These are phyloP conservation scores for Monosporascus sp. DNA, from an alignment of 2,329 filamentous ascomycete genomes.

Conservation along the genomic window DNA sequence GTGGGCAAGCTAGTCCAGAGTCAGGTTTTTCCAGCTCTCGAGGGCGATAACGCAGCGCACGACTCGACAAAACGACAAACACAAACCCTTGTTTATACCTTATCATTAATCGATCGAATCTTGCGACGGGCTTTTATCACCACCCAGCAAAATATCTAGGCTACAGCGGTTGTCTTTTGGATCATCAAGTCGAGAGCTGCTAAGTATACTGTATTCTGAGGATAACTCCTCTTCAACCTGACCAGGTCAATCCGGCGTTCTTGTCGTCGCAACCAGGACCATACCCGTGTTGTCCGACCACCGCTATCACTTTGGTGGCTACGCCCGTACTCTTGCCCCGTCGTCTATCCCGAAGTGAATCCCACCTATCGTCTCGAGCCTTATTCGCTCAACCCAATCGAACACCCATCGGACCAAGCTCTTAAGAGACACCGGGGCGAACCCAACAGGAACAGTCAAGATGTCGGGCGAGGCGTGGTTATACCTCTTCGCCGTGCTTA, in stretches of 20 bases:
- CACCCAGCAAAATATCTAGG: too few species aligned
- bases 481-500: conserved; percentile 94
- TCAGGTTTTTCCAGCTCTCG: not conserved
- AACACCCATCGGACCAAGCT: not conserved
- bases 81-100: not conserved
- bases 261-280: not conserved
- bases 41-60: not conserved
- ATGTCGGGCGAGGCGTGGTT: conserved; percentile 99
- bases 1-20: not conserved
- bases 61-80: not conserved
- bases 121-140: not conserved
- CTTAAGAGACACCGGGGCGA: not conserved
- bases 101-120: not conserved
- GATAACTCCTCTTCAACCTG: too few species aligned
- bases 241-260: too few species aligned
- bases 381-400: not conserved
- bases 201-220: too few species aligned
- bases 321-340: not conserved
- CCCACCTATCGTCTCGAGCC: not conserved
- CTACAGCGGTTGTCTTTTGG: too few species aligned
- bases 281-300: conserved; percentile 9
- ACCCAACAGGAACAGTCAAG: conserved; percentile 23
- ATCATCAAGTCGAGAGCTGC: too few species aligned
- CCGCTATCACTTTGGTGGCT: not conserved
- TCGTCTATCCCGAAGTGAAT: not conserved